Percentiles rank a stretch among this genome's conserved stretches.
phyloP scores from a whole-genome alignment of 768 basidiomycete genomes.

The Pleurotus salmoneostramineus region DNA sequence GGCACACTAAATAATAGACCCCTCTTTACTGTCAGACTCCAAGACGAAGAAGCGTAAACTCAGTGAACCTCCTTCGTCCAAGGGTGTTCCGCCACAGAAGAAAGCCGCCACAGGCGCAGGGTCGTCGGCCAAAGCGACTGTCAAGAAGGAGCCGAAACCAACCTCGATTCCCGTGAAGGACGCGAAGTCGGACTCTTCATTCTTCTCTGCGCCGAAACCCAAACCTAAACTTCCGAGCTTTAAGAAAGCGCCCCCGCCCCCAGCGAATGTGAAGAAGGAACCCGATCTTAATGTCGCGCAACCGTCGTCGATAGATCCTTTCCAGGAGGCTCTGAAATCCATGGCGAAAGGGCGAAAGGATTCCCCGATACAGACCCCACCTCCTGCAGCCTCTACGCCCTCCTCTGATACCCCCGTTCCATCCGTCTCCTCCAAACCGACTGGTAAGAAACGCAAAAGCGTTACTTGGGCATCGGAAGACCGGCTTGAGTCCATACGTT shows the following conservation, averaged over 20 bases:
- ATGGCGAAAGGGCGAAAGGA: slow-evolving; percentile 62
- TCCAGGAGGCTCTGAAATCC: slow-evolving; percentile 77
- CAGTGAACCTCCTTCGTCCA: slow-evolving; percentile 42
- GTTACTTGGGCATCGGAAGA: slow-evolving; percentile 78
- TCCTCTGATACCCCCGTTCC: slow-evolving; percentile 21
- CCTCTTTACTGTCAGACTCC: slow-evolving; percentile 32
- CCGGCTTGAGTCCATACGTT: slow-evolving; percentile 68
- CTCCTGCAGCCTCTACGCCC: slow-evolving; percentile 29
- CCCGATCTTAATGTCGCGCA: slow-evolving; percentile 60
- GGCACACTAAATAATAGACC: slow-evolving; percentile 17
- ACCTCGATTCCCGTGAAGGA: slow-evolving; percentile 50
- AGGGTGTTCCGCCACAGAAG: slow-evolving; percentile 58
- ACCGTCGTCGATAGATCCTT: slow-evolving; percentile 75
- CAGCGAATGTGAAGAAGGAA: slow-evolving; percentile 43
- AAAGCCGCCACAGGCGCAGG: slow-evolving; percentile 51
- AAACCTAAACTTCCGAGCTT: slow-evolving; percentile 84
- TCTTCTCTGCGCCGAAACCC: slow-evolving; percentile 84
- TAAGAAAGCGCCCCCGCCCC: slow-evolving; percentile 62
- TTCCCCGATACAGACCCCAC: slow-evolving; percentile 62
- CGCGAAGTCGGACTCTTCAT: slow-evolving; percentile 82
- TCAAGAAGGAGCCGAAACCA: slow-evolving; percentile 56
- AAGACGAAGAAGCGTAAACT: slow-evolving; percentile 77
- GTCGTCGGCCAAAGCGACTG: slow-evolving; percentile 34
- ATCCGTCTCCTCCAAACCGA: slow-evolving; percentile 26
- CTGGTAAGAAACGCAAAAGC: slow-evolving; percentile 64